phyloP scores from a whole-genome alignment of 805 yeast genomes.

The Yamadazyma philogaea region DNA sequence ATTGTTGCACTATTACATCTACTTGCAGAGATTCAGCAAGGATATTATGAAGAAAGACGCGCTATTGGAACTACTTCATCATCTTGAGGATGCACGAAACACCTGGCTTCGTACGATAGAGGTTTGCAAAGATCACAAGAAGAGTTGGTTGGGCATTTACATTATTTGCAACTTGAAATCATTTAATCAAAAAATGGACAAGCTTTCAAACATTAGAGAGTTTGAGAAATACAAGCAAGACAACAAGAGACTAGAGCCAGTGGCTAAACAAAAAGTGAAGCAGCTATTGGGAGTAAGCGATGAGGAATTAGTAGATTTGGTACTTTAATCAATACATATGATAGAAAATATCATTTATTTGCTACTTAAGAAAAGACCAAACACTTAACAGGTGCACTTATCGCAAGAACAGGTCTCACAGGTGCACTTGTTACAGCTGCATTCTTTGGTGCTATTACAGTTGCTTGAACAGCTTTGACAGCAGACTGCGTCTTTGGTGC shows the following conservation, averaged over 20 bases:
- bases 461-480: neutral
- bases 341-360: neutral
- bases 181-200: conserved; percentile 20
- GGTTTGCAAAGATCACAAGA: conserved; percentile 60
- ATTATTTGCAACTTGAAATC: conserved; percentile 22
- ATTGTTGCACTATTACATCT: conserved; percentile 28
- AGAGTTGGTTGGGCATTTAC: conserved; percentile 74
- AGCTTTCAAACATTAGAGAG: conserved; percentile 14
- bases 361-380: neutral
- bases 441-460: neutral
- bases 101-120: conserved; percentile 73
- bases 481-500: neutral
- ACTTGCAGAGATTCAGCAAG: conserved; percentile 16
- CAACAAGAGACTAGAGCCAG: conserved; percentile 20
- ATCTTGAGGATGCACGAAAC: conserved; percentile 33
- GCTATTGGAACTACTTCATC: conserved; percentile 22
- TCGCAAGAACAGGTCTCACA: neutral
- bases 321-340: neutral
- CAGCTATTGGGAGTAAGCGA: conserved; percentile 16
- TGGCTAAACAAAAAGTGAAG: conserved; percentile 21
- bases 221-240: conserved; percentile 21
- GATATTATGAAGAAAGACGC: conserved; percentile 28
- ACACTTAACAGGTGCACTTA: neutral
- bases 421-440: neutral
- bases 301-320: conserved; percentile 8